phyloP scores from a whole-genome alignment of 2,329 filamentous ascomycete species.

The Fusarium sp. region DNA sequence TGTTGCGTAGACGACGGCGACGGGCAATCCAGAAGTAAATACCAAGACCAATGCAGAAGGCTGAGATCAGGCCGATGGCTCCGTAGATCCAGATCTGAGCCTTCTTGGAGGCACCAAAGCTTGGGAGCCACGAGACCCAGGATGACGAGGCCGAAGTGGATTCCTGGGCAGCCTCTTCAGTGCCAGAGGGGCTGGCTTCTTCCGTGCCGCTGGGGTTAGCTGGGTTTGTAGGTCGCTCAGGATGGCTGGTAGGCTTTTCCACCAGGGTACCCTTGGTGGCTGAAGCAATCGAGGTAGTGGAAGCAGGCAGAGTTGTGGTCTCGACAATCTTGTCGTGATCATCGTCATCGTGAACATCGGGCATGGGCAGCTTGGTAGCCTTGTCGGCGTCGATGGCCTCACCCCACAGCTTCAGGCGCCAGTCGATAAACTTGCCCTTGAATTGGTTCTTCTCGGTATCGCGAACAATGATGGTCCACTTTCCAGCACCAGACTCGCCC shows the following conservation, averaged over 20 bases:
- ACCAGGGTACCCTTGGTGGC: conserved; percentile 58
- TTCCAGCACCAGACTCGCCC: conserved; percentile 89
- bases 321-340: conserved; percentile 78
- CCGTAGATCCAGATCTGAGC: conserved; percentile 96
- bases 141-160: conserved; percentile 70
- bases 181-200: conserved; percentile 47
- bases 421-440: conserved; percentile 86
- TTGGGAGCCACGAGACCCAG: conserved; percentile 88
- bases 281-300: conserved; percentile 68
- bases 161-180: conserved; percentile 50
- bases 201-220: conserved; percentile 52
- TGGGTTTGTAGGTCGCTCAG: conserved; percentile 70
- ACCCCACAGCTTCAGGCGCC: conserved; percentile 95
- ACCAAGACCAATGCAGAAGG: conserved; percentile 86
- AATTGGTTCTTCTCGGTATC: conserved; percentile 83
- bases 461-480: conserved; percentile 91
- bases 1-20: conserved; percentile 79
- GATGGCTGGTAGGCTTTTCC: conserved; percentile 70
- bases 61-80: conserved; percentile 82
- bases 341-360: conserved; percentile 84
- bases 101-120: conserved; percentile 86
- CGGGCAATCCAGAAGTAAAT: conserved; percentile 85
- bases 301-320: conserved; percentile 65
- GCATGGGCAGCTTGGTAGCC: conserved; percentile 82
- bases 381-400: conserved; percentile 83